Conservation (phyloP, 805 yeast species). For the Wickerhamiella australiensis region DNA sequence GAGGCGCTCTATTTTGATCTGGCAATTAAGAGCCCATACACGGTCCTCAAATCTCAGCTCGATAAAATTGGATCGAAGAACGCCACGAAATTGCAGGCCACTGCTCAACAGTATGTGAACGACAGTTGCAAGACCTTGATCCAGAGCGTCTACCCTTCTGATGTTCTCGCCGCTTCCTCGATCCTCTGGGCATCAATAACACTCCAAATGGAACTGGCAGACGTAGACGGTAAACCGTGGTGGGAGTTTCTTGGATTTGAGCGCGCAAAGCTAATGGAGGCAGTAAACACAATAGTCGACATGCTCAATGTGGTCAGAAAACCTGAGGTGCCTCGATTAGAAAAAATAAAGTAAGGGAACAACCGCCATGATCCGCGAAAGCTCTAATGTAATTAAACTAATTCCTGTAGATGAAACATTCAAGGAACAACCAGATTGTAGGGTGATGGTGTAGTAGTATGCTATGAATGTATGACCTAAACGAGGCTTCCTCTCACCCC, state of each 20-base stretch:
- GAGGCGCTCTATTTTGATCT: conserved; percentile 41
- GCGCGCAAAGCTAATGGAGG: conserved; percentile 15
- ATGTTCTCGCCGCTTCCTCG: conserved; percentile 31
- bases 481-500: background rate
- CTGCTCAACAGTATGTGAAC: conserved; percentile 25
- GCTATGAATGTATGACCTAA: background rate
- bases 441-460: too few species aligned
- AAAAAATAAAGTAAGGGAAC: background rate
- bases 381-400: too few species aligned
- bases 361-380: too few species aligned
- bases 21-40: conserved; percentile 32
- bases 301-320: conserved; percentile 15
- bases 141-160: conserved; percentile 25
- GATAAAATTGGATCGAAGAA: background rate
- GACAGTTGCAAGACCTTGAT: conserved; percentile 32
- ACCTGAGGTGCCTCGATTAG: background rate
- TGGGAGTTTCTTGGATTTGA: conserved; percentile 11
- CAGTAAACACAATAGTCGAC: conserved; percentile 20
- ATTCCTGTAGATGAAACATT: too few species aligned
- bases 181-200: conserved; percentile 27
- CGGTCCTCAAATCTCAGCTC: conserved; percentile 13
- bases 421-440: too few species aligned
- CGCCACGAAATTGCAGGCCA: conserved; percentile 7
- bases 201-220: conserved; percentile 9
- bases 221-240: conserved; percentile 17